Evolutionary conservation across 768 basidiomycete genomes (phyloP), one percentile per base, ranked within the genome.

Genomic region (Mycena pura): DNA sequence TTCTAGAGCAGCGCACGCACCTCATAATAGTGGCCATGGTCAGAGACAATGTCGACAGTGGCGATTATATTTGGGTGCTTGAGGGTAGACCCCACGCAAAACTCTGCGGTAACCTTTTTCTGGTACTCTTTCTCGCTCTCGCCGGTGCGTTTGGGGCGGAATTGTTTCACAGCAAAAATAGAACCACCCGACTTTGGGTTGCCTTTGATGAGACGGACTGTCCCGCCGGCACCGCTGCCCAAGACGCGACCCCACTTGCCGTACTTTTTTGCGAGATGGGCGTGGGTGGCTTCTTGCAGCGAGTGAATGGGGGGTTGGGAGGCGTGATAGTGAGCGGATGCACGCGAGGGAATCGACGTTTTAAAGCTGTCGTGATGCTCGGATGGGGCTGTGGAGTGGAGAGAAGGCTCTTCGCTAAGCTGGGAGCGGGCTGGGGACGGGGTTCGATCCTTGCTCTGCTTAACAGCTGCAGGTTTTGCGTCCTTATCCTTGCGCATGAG

Each of bases 91-190:
- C 97, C 95, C 17, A 99, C 96, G 69, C 96, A 99, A 72, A 99
- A 99, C 75, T 99, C 97, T 25, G 96, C 96, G 1, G 96, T 97
- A 57, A 99, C 96, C 79, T 99, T 99, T 81, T 98, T 96, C 87
- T 98, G 95, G 74, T 99, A 99, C 80, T 99, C 97, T 77, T 93
- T 92, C 77, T 95, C 93, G 25, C 84, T 84, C 80, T 99, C 97
- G 29, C 94, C 94, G 4, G 82, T 69, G 59, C 95, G 86, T 67
- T 93, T 92, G 41, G 95, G 92, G 46, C 96, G 84, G 70, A 99
- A 99, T 78, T 99, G 95, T 77, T 99, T 99, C 65, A 97, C 97
- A 45, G 97, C 97, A 74, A 90, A 99, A 49, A 95, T 89, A 49
- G 83, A 80, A 17, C 92, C 91, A 21, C 93, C 95, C 27, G 85